Evolutionary conservation across 2,329 filamentous ascomycete genomes (phyloP), one percentile per base, ranked within the genome.

Genomic region (Cercospora zeina): DNA sequence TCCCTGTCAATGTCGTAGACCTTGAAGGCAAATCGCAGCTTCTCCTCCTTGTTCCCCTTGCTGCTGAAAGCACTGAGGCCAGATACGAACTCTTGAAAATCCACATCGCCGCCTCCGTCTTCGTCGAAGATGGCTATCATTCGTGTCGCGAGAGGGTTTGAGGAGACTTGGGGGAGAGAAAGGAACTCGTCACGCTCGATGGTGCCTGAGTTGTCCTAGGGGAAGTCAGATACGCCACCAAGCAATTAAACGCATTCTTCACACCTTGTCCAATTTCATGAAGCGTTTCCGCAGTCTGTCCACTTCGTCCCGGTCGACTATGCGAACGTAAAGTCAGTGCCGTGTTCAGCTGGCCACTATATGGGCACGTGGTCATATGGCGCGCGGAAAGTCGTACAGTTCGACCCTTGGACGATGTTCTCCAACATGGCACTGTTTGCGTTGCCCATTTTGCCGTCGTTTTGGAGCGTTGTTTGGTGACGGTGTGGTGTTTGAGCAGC

Each of bases 51-150:
- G 82, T 97, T 97, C 65, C 95, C 95, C 81, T 97, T 97, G 79
- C 89, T 93, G 75, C 90, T 95, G 83, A 99, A 99, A 42, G 95
- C 95, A 69, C 89, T 93, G 53, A 99, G 85, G 4, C 95, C 95
- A 1, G 91, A 92, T 9, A 99, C 95, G 76, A 99, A 99, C 78
- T 99, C 95, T 75, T 97, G 92, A 78, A 99, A 99, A 78, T 99
- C 95, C 71, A 99, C 95, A 72, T 96, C 91, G 73, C 95, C 95
- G 71, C 95, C 93, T 66, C 95, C 95, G 77, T 99, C 95, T 79
- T 97, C 95, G 77, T 99, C 95, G 75, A 99, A 97, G 72, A 97
- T 99, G 62, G 95, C 93, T 74, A 99, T 99, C 92, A 99, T 96
- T 78, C 93, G 89, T 72, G 95, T 97, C 68, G 95, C 95, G 59